These are phyloP conservation scores for Podospora didyma DNA, from an alignment of 495 filamentous ascomycete genomes.

Conservation along the genomic window DNA sequence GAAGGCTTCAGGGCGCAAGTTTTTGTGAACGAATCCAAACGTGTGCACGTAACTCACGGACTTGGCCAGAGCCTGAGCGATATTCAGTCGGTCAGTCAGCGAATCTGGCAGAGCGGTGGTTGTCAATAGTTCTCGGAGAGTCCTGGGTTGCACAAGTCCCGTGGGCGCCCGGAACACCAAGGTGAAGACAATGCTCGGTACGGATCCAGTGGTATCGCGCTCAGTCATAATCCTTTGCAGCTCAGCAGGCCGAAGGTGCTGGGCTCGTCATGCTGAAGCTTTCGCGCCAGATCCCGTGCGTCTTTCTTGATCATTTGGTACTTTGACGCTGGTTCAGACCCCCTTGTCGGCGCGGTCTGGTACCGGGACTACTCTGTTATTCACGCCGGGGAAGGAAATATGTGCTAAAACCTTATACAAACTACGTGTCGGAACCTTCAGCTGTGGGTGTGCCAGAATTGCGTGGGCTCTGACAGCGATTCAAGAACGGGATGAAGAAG, in stretches of 20 bases:
- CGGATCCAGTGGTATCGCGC: background rate
- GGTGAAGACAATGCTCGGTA: constrained; percentile 3
- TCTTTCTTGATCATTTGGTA: constrained; percentile 22
- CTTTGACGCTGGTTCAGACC: constrained; percentile 7
- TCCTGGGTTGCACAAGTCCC: background rate
- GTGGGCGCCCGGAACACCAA: constrained; percentile 19
- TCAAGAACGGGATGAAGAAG: no score
- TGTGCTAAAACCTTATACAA: no score
- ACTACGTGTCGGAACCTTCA: no score
- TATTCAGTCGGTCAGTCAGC: constrained; percentile 10
- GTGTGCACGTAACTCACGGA: constrained; percentile 50
- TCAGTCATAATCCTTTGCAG: constrained; percentile 34
- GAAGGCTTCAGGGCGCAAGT: constrained; percentile 51
- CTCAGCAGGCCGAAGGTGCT: constrained; percentile 44
- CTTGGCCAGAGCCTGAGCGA: constrained; percentile 43
- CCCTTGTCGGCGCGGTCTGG: no score
- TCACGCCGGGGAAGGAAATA: no score
- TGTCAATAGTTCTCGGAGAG: constrained; percentile 6
- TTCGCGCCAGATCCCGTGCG: constrained; percentile 37
- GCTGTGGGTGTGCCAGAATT: no score
- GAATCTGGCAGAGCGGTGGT: background rate
- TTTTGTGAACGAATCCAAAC: constrained; percentile 54
- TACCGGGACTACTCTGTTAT: no score
- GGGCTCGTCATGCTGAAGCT: constrained; percentile 34
- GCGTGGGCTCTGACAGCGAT: no score